These are phyloP conservation scores for Trifolium fragiferum DNA, from an alignment of 306 rosid genomes.

Conservation along the genomic window DNA sequence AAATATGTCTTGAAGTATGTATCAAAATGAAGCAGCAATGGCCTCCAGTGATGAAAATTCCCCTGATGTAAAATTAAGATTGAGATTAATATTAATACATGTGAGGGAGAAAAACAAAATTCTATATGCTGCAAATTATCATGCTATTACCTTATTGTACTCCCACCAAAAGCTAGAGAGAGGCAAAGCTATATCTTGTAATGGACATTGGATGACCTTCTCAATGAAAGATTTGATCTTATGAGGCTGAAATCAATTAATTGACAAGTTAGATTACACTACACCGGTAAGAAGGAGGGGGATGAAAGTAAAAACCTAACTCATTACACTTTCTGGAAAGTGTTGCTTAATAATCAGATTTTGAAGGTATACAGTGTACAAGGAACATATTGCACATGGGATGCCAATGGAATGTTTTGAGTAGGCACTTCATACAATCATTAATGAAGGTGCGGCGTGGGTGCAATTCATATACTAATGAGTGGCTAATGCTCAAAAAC, in stretches of 20 bases:
- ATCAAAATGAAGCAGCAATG: slow-evolving; percentile 86
- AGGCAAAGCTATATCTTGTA: slow-evolving; percentile 90
- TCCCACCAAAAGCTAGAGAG: slow-evolving; percentile 98
- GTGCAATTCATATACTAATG: neutral
- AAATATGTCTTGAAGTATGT: slow-evolving; percentile 91
- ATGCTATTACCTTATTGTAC: slow-evolving; percentile 73
- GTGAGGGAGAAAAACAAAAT: neutral
- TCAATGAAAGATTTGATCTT: slow-evolving; percentile 87
- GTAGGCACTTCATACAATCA: neutral
- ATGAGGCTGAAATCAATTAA: slow-evolving; percentile 79
- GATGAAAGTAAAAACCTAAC: slow-evolving; percentile 17
- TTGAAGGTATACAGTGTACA: neutral
- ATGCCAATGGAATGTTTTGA: neutral
- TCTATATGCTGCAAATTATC: slow-evolving; percentile 19
- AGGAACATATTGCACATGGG: slow-evolving; percentile 3
- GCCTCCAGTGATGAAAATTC: slow-evolving; percentile 98
- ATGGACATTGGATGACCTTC: slow-evolving; percentile 90
- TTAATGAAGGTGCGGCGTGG: neutral
- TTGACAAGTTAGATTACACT: slow-evolving; percentile 40
- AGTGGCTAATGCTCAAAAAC: neutral
- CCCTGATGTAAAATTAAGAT: slow-evolving; percentile 61
- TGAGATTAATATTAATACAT: slow-evolving; percentile 39
- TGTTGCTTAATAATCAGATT: neutral
- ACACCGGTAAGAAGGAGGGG: slow-evolving; percentile 13
- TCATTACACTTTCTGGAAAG: slow-evolving; percentile 8